Evolutionary conservation across 2,329 filamentous ascomycete species (phyloP).

Genomic region (Tolypocladium endophyticum): DNA sequence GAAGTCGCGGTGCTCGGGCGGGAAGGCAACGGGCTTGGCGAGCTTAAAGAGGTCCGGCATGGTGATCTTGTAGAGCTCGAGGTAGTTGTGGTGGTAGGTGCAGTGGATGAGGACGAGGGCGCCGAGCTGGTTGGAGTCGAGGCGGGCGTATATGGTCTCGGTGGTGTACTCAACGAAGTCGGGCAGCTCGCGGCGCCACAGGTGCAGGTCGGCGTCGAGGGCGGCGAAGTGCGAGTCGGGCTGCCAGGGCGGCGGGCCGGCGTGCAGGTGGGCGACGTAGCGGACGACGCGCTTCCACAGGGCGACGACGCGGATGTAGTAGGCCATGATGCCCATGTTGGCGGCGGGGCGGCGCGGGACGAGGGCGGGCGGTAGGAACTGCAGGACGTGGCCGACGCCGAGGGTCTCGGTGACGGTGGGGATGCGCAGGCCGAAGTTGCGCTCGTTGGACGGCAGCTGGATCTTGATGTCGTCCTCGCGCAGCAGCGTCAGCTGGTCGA

Average conservation of each 20-base stretch:
- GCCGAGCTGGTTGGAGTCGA: constrained; percentile 34
- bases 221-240: constrained; percentile 30
- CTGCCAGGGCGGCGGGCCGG: constrained; percentile 29
- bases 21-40: constrained; percentile 28
- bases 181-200: constrained; percentile 30
- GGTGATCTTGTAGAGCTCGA: constrained; percentile 34
- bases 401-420: constrained; percentile 28
- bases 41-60: constrained; percentile 34
- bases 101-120: constrained; percentile 33
- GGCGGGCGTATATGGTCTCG: constrained; percentile 33
- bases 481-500: constrained; percentile 26
- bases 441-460: constrained; percentile 27
- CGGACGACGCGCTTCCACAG: constrained; percentile 29
- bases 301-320: constrained; percentile 29
- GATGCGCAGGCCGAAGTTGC: constrained; percentile 30
- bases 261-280: constrained; percentile 31
- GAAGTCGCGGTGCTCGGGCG: constrained; percentile 25
- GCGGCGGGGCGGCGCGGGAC: constrained; percentile 27
- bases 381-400: constrained; percentile 27
- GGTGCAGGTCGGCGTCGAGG: constrained; percentile 26
- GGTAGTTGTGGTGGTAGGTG: constrained; percentile 34
- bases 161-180: constrained; percentile 32
- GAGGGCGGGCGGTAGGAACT: constrained; percentile 26
- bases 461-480: constrained; percentile 30
- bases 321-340: constrained; percentile 33